phyloP scores from a whole-genome alignment of 495 filamentous ascomycete species.

The Penicillium mononematosum region DNA sequence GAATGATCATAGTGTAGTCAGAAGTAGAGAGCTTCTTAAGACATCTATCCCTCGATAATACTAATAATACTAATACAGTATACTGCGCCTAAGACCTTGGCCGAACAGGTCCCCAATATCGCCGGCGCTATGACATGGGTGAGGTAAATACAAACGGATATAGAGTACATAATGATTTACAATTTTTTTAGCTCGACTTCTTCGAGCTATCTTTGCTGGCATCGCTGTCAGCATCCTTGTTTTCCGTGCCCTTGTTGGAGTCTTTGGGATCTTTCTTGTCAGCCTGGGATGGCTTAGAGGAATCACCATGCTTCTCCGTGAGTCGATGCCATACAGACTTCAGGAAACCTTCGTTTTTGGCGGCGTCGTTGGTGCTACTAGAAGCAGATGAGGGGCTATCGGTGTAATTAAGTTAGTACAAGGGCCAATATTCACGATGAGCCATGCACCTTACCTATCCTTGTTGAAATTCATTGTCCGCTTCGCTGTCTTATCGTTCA shows the following conservation, averaged over 20 bases:
- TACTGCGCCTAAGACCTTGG: conserved; percentile 18
- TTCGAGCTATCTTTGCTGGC: conserved; percentile 39
- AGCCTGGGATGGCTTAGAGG: conserved; percentile 24
- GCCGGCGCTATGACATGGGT: conserved; percentile 48
- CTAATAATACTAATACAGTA: conserved; percentile 35
- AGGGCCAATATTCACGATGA: neutral
- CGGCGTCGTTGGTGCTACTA: conserved; percentile 36
- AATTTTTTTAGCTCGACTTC: conserved; percentile 51
- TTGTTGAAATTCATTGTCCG: conserved; percentile 76
- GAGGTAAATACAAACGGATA: conserved; percentile 37
- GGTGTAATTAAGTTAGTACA: conserved; percentile 10
- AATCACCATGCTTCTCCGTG: conserved; percentile 67
- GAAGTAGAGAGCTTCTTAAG: conserved; percentile 30
- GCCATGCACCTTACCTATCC: conserved; percentile 39
- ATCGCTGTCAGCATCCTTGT: conserved; percentile 35
- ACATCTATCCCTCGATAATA: conserved; percentile 23
- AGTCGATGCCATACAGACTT: conserved; percentile 87
- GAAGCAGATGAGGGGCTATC: conserved; percentile 19
- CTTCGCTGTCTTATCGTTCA: conserved; percentile 87
- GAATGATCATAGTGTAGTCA: conserved; percentile 3
- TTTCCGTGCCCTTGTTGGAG: conserved; percentile 25
- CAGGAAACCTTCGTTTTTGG: conserved; percentile 79
- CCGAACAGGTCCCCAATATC: conserved; percentile 34
- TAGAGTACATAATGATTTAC: conserved; percentile 29
- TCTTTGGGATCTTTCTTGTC: conserved; percentile 26